These are phyloP conservation scores for Mortierella sp. DNA, from an alignment of 371 early-diverging fungal species.

Conservation along the genomic window DNA sequence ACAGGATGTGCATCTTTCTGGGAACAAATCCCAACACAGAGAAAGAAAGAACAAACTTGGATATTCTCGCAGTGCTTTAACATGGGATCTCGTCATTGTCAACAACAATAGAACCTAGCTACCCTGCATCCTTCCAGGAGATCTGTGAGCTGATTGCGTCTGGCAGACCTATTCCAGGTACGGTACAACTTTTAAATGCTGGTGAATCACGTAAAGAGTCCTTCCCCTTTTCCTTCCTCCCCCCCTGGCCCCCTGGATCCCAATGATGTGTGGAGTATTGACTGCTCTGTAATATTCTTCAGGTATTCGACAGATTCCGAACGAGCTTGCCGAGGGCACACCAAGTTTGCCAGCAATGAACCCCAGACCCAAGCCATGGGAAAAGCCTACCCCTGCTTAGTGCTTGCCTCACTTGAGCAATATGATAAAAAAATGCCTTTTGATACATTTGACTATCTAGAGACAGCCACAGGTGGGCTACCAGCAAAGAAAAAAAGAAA, in stretches of 20 bases:
- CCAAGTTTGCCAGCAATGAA: conserved; percentile 59
- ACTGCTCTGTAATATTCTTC: no score
- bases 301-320: conserved; percentile 67
- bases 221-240: no score
- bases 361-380: conserved; percentile 64
- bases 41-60: not conserved
- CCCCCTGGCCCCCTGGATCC: no score
- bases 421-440: not conserved
- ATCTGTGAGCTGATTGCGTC: conserved; percentile 63
- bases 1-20: no score
- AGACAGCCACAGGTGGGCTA: no score
- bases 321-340: conserved; percentile 59
- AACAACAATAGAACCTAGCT: conserved; percentile 28
- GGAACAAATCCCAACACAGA: not conserved
- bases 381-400: conserved; percentile 38
- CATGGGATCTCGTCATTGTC: not conserved
- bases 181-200: not conserved
- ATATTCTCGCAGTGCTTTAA: not conserved
- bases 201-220: not conserved
- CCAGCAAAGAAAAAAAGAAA: no score
- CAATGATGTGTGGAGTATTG: no score
- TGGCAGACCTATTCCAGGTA: conserved; percentile 65
- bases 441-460: no score
- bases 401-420: not conserved
- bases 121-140: conserved; percentile 60